These are phyloP conservation scores for Cercospora sojina DNA, from an alignment of 2,329 filamentous ascomycete genomes.

Conservation along the genomic window DNA sequence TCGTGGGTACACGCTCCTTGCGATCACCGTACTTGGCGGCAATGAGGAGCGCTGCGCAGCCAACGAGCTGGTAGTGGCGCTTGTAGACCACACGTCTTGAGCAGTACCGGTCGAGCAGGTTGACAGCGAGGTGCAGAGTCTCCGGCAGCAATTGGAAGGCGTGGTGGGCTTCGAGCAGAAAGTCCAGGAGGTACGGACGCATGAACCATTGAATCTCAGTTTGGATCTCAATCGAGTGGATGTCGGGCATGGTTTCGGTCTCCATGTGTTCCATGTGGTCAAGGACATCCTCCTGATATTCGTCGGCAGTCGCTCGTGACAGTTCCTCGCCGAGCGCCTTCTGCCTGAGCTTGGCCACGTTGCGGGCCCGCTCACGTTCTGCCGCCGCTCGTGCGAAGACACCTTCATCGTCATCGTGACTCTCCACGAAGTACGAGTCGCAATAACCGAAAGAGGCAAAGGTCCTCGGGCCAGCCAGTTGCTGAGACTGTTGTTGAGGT, in stretches of 20 bases:
- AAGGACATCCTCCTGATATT: slow-evolving; percentile 93
- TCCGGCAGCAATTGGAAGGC: slow-evolving; percentile 92
- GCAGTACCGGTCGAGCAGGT: slow-evolving; percentile 96
- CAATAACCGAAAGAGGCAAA: slow-evolving; percentile 61
- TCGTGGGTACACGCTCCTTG: slow-evolving; percentile 97
- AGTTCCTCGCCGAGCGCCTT: slow-evolving; percentile 86
- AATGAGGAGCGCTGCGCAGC: slow-evolving; percentile 92
- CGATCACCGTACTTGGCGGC: slow-evolving; percentile 98
- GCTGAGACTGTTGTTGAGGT: slow-evolving; percentile 32
- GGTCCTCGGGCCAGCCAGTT: slow-evolving; percentile 38
- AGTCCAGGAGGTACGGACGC: slow-evolving; percentile 96
- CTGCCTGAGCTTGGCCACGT: slow-evolving; percentile 78
- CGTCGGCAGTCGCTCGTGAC: slow-evolving; percentile 77
- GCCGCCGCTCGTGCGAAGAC: slow-evolving; percentile 59
- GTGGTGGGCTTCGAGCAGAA: slow-evolving; percentile 93
- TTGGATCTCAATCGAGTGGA: slow-evolving; percentile 97
- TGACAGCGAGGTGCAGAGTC: slow-evolving; percentile 93
- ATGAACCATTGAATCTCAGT: slow-evolving; percentile 99
- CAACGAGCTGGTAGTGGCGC: slow-evolving; percentile 96
- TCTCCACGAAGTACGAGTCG: slow-evolving; percentile 68
- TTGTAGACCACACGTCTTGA: slow-evolving; percentile 98
- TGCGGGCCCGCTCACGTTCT: slow-evolving; percentile 71
- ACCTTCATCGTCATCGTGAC: slow-evolving; percentile 56
- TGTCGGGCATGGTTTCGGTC: slow-evolving; percentile 88
- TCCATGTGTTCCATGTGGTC: slow-evolving; percentile 96